Percentiles rank a stretch among this genome's conserved stretches.
Conservation (phyloP, 2,329 filamentous ascomycete genomes). For the Trichoderma cornu-damae region DNA sequence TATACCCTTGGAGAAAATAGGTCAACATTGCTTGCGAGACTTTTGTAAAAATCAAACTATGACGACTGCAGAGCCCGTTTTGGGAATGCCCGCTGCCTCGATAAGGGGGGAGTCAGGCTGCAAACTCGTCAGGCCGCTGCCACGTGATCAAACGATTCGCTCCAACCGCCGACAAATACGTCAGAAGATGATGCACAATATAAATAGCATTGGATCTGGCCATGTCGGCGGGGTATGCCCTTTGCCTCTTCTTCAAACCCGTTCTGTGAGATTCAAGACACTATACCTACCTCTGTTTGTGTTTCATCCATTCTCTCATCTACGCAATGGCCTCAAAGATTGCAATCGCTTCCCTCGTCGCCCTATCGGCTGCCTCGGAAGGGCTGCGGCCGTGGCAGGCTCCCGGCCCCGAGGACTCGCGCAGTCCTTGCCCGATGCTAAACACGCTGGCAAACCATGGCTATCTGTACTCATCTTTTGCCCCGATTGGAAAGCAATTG, state of each 20-base stretch:
- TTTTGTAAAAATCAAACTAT: background rate
- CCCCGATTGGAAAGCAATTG: background rate
- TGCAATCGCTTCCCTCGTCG: background rate
- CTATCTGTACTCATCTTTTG: conserved; percentile 21
- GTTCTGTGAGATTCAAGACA: background rate
- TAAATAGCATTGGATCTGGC: background rate
- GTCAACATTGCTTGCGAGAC: background rate
- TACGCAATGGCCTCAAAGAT: background rate
- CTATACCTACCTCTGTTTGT: background rate
- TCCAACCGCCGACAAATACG: background rate
- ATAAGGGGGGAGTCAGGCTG: background rate
- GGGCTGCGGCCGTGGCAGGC: conserved; percentile 16
- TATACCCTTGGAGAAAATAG: background rate
- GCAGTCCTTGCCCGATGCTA: conserved; percentile 25
- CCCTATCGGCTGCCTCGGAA: conserved; percentile 1
- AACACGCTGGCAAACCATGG: conserved; percentile 26
- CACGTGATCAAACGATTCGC: background rate
- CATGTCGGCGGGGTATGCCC: background rate
- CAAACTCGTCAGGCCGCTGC: background rate
- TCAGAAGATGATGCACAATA: background rate
- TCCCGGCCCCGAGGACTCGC: conserved; percentile 18
- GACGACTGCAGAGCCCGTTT: background rate
- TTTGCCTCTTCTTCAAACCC: background rate
- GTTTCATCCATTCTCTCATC: no score
- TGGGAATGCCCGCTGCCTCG: background rate